Percentiles rank a stretch among this genome's conserved stretches.
Evolutionary conservation across 2,329 filamentous ascomycete genomes (phyloP).

Genomic region (Alternaria viburni): DNA sequence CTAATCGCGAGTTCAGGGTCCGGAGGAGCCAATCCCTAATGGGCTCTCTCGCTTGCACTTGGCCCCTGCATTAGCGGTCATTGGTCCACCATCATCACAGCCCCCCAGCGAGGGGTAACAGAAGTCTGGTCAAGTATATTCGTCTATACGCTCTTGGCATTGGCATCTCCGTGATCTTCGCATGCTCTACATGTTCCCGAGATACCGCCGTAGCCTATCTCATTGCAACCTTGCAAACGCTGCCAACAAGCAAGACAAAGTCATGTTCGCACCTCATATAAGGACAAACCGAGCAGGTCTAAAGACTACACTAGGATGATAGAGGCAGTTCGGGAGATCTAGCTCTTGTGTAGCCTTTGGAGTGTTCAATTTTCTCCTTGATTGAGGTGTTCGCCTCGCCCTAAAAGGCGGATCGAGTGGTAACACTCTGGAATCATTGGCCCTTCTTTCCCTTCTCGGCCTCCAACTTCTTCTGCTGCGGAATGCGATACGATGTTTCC

Average conservation of each 20-base stretch:
- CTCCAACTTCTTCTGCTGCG: slow-evolving; percentile 45
- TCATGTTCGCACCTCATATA: background rate
- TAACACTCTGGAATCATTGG: slow-evolving; percentile 19
- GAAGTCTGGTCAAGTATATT: background rate
- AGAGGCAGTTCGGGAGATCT: background rate
- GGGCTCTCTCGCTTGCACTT: slow-evolving; percentile 15
- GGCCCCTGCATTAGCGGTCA: slow-evolving; percentile 13
- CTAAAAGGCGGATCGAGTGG: background rate
- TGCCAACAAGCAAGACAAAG: background rate
- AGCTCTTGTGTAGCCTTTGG: background rate
- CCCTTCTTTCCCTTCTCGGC: slow-evolving; percentile 32
- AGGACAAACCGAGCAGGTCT: background rate
- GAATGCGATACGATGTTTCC: slow-evolving; percentile 63
- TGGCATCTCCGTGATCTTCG: background rate
- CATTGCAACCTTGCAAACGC: background rate
- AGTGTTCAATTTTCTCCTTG: background rate
- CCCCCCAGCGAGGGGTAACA: slow-evolving; percentile 7
- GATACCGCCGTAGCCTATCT: background rate
- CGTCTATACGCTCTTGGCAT: slow-evolving; percentile 7
- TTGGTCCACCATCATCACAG: slow-evolving; percentile 10
- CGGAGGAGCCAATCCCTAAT: slow-evolving; percentile 10
- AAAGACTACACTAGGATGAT: background rate
- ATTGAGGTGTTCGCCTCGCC: background rate
- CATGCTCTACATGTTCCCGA: background rate
- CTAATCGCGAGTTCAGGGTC: slow-evolving; percentile 30